Evolutionary conservation across 768 basidiomycete genomes (phyloP), one percentile per base, ranked within the genome.

Genomic region (Polyporus arcularius): DNA sequence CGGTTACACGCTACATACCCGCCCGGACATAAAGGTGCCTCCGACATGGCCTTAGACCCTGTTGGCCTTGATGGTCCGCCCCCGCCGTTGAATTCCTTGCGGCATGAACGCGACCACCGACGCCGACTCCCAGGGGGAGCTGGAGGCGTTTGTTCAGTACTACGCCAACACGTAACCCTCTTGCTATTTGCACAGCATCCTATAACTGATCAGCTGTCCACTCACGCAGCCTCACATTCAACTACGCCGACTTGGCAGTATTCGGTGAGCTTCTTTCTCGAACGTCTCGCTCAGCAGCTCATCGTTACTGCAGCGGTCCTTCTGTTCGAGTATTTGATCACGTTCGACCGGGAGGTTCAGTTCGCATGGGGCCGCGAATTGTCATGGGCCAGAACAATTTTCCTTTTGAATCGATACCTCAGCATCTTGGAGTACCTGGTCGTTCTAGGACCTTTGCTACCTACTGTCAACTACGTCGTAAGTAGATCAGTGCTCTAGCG

Each of bases 91-190:
- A 31, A 18, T 1, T 45, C 18, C 43, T 49, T 32, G 53, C 57
- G 51, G 52, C 45, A 63, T 63, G 62, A 59, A 59, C 46, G 32
- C 62, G 54, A 59, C 62, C n/a, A 63, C 57, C 8, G 53, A 59
- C 53, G 42, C 53, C 45, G 30, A 53, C 57, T 63, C 58, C 62
- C 62, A 58, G 62, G 18, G 30, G 62, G 62, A 63, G 62, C 46
- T 49, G 32, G 47, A 55, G 55, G 31, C 28, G 1, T 12, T 50
- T n/a, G 21, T 57, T 11, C n/a, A 47, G 18, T 30, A 43, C 9
- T 18, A 31, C 6, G n/a, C 35, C 14, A 30, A 54, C n/a, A 41
- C 15, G 61, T 62, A 35, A 54, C 56, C 50, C 1, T 16, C 1
- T 5, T 5, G n/a, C n/a, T 18, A 18, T 26, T 47, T 48, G 8